Base-by-base conservation (phyloP, 2,329 filamentous ascomycete species). In the Plenodomus lindquistii region DNA sequence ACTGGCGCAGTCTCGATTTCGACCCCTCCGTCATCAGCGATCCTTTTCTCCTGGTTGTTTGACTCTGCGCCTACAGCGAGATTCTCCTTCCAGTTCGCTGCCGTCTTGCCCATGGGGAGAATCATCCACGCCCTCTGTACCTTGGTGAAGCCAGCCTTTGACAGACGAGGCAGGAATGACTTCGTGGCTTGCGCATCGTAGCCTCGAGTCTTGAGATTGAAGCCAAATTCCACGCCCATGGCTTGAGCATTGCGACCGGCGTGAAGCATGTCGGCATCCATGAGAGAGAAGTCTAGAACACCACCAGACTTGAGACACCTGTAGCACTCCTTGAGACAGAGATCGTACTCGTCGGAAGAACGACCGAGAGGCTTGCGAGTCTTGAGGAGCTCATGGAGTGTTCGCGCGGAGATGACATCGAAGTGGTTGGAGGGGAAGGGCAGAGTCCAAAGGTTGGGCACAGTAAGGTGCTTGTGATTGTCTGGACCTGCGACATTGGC, bases 291-390 rank as follows among this genome's bases (percentile, higher is more conserved):
- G 67, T 99, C 94, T 49, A 99, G 78, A 71, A 93, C 93, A 24
- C 94, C 94, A 42, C 91, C 91, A 0, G 93, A 92, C 76, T 96
- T 96, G 60, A 97, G 85, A 49, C 95, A 87, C 50, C 94, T 91
- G 77, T 90, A 85, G 70, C 91, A 95, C 75, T 99, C 94, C 43
- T 79, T 79, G 8, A 97, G 80, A 52, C 90, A 94, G 40, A 86
- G 80, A 67, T 95, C 89, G 81, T 92, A 97, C 74, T 97, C 93
- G 65, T 97, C 91, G 27, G 57, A 62, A n/a, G 67, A 66, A 50
- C 60, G 65, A 15, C 69, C 67, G 2, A 66, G 48, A 17, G 87
- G 85, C 72, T 75, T 78, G 54, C 77, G 76, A 2, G 78, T 80
- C 70, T 93, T 94, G 62, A 99, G 84, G 34, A 95, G 81, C 44